Percentiles rank a stretch among this genome's conserved stretches.
phyloP scores from a whole-genome alignment of 2,329 filamentous ascomycete species.

The Aspergillus arachidicola region DNA sequence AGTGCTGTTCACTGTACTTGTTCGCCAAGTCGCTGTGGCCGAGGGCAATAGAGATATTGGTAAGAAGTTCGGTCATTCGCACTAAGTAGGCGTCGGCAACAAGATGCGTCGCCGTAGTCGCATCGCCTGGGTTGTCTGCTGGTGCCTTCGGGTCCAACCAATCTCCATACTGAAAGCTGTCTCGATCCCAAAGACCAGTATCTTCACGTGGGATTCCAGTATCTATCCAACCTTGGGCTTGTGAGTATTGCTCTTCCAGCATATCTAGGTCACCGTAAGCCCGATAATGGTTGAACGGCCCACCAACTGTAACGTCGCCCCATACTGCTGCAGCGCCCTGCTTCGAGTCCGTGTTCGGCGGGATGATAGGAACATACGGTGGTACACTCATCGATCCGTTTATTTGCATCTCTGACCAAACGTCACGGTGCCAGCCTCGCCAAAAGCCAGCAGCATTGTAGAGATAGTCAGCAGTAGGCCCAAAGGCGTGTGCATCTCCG shows the following conservation, averaged over 20 bases:
- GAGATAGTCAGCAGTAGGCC: conserved; percentile 46
- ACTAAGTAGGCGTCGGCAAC: conserved; percentile 40
- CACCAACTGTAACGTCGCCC: conserved; percentile 39
- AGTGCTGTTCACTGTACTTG: conserved; percentile 9
- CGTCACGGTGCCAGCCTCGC: conserved; percentile 53
- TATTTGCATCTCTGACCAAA: conserved; percentile 35
- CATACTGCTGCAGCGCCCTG: conserved; percentile 32
- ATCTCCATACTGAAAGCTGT: conserved; percentile 35
- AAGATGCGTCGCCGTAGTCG: conserved; percentile 31
- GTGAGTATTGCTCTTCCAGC: conserved; percentile 22
- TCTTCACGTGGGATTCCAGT: conserved; percentile 13
- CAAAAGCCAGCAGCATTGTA: conserved; percentile 58
- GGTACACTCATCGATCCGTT: conserved; percentile 19
- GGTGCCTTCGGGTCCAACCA: conserved; percentile 44
- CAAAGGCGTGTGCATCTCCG: conserved; percentile 54
- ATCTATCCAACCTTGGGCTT: conserved; percentile 15
- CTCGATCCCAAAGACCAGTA: conserved; percentile 13
- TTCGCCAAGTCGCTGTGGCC: conserved; percentile 20
- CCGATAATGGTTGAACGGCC: conserved; percentile 37
- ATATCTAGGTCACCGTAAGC: conserved; percentile 34
- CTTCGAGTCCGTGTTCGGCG: conserved; percentile 21
- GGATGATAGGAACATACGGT: conserved; percentile 29
- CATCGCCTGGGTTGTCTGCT: conserved; percentile 30
- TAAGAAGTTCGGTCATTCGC: conserved; percentile 32
- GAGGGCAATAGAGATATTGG: conserved; percentile 23